Conservation (phyloP, 192 early-diverging fungal genomes). For the Dispira simplex region DNA sequence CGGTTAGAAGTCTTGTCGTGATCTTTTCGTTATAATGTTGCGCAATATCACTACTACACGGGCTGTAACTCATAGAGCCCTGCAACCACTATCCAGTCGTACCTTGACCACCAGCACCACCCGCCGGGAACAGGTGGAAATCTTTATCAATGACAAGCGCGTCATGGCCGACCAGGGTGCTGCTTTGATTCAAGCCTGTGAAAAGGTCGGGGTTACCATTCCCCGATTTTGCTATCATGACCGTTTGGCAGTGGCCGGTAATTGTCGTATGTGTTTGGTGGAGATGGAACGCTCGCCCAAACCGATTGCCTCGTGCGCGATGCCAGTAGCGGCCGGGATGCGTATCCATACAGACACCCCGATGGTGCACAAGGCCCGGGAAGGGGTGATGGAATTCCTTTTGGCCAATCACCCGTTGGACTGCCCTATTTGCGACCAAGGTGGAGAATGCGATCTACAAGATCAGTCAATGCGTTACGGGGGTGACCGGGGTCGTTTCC, state of each 20-base stretch:
- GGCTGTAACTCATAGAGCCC: too few species aligned
- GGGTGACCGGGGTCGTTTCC: constrained; percentile 79
- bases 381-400: constrained; percentile 86
- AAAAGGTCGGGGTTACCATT: constrained; percentile 75
- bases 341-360: constrained; percentile 88
- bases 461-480: constrained; percentile 97
- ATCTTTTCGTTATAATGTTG: too few species aligned
- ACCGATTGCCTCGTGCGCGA: constrained; percentile 91
- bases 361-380: constrained; percentile 91
- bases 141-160: constrained; percentile 82
- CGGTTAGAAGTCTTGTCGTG: too few species aligned
- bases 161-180: constrained; percentile 83
- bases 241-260: constrained; percentile 90
- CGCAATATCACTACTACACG: too few species aligned
- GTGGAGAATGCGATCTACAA: constrained; percentile 98
- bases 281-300: constrained; percentile 95
- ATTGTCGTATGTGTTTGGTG: constrained; percentile 99
- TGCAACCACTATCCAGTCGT: not conserved
- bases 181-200: constrained; percentile 95
- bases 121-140: constrained; percentile 48
- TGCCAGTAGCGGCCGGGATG: constrained; percentile 97
- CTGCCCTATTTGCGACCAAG: constrained; percentile 98
- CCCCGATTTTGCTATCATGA: constrained; percentile 70
- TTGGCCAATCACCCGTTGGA: constrained; percentile 96
- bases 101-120: not conserved